A percentile compares a stretch with the other conserved stretches of the same genome.
phyloP scores from a whole-genome alignment of 495 filamentous ascomycete genomes.

The Baudoinia panamericana region DNA sequence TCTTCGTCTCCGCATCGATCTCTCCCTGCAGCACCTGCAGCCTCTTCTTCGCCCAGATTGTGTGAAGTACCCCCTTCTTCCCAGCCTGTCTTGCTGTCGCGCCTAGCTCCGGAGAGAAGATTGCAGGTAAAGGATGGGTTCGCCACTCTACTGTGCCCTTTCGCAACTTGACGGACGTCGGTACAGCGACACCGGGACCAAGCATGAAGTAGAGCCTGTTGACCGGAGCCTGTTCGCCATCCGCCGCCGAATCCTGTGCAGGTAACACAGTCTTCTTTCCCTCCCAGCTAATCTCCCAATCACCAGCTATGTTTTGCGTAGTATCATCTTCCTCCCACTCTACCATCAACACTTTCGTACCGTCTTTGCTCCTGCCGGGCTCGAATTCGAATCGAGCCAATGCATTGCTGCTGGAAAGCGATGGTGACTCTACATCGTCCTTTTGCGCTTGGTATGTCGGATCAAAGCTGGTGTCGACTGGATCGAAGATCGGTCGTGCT shows the following conservation, averaged over 20 bases:
- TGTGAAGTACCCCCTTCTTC: conserved; percentile 68
- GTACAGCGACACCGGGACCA: conserved; percentile 51
- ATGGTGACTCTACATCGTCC: conserved; percentile 32
- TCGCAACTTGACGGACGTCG: conserved; percentile 51
- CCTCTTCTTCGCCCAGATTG: conserved; percentile 68
- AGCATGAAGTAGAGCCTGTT: conserved; percentile 65
- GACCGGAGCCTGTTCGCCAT: conserved; percentile 13
- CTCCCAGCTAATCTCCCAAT: conserved; percentile 68
- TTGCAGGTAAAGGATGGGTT: conserved; percentile 65
- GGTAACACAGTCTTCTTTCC: conserved; percentile 55
- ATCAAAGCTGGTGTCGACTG: conserved; percentile 26
- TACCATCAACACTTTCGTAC: conserved; percentile 74
- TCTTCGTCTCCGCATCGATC: conserved; percentile 33
- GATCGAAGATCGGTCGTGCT: conserved; percentile 25
- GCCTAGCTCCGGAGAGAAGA: conserved; percentile 61
- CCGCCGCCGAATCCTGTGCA: conserved; percentile 34
- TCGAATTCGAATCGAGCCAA: conserved; percentile 80
- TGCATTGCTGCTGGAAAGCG: conserved; percentile 32
- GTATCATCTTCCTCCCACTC: conserved; percentile 58
- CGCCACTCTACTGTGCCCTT: conserved; percentile 26
- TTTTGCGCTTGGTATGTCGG: conserved; percentile 10
- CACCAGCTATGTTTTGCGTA: conserved; percentile 28
- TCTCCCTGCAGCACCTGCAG: conserved; percentile 41
- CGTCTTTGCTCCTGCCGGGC: conserved; percentile 59
- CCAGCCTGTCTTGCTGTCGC: conserved; percentile 50